Conservation (phyloP, 495 filamentous ascomycete species). For the Staphylotrichum longicolle region DNA sequence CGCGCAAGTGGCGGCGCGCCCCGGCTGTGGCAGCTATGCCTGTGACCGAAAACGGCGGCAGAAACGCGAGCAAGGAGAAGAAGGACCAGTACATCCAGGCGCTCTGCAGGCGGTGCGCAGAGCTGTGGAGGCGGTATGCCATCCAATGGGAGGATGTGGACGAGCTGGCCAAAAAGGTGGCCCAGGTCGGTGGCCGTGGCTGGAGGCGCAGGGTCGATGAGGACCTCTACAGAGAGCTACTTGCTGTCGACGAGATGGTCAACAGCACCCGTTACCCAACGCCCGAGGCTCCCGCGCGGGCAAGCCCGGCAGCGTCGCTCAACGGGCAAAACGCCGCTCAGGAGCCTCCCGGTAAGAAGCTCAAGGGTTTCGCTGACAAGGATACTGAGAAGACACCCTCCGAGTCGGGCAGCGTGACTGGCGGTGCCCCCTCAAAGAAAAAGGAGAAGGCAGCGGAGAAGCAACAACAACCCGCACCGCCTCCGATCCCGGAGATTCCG, state of each 20-base stretch:
- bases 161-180: slow-evolving; percentile 86
- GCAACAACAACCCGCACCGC: slow-evolving; percentile 36
- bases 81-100: slow-evolving; percentile 72
- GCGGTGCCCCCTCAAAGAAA: slow-evolving; percentile 52
- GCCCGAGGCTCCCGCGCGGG: slow-evolving; percentile 41
- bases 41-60: slow-evolving; percentile 62
- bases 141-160: slow-evolving; percentile 97
- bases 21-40: slow-evolving; percentile 74
- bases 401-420: slow-evolving; percentile 28
- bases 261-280: slow-evolving; percentile 42
- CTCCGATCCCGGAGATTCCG: slow-evolving; percentile 67
- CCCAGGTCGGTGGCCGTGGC: slow-evolving; percentile 74
- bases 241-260: slow-evolving; percentile 50
- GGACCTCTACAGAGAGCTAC: slow-evolving; percentile 79
- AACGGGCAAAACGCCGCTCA: slow-evolving; percentile 22
- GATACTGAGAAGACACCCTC: slow-evolving; percentile 51
- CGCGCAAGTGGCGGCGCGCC: slow-evolving; percentile 88
- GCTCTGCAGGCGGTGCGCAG: slow-evolving; percentile 84
- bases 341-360: slow-evolving; percentile 56
- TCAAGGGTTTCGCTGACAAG: slow-evolving; percentile 44
- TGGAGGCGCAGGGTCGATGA: slow-evolving; percentile 89
- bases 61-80: slow-evolving; percentile 67
- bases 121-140: slow-evolving; percentile 90
- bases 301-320: slow-evolving; percentile 40
- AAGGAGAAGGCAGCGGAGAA: slow-evolving; percentile 57